Conservation (phyloP, 169 alveolate genomes). For the Theileria equi region DNA sequence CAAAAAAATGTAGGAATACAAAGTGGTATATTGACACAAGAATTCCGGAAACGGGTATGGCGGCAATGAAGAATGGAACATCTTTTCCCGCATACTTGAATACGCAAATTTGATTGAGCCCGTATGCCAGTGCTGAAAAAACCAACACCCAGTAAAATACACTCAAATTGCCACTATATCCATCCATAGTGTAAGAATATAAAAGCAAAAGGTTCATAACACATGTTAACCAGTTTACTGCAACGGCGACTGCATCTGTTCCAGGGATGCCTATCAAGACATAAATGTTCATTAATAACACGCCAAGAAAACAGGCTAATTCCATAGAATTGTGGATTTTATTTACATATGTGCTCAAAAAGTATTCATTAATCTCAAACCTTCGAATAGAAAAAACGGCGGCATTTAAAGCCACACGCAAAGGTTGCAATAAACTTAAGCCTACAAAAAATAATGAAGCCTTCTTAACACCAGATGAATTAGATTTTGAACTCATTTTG, state of each 20-base stretch:
- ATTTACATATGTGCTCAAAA: neutral
- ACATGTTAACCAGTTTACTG: neutral
- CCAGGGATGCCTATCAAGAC: neutral
- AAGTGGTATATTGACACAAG: slow-evolving; percentile 1
- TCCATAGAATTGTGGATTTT: slow-evolving; percentile 20
- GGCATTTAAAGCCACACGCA: slow-evolving; percentile 9
- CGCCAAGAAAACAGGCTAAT: neutral
- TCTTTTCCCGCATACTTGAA: neutral
- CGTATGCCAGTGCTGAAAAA: slow-evolving; percentile 1
- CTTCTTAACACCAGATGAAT: neutral
- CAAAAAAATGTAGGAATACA: neutral
- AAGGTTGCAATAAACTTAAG: neutral
- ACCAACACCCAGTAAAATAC: slow-evolving; percentile 12
- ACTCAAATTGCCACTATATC: slow-evolving; percentile 5
- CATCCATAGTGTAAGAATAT: neutral
- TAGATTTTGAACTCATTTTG: too few species aligned
- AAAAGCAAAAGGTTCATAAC: neutral
- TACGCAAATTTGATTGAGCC: slow-evolving; percentile 8
- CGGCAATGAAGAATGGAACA: neutral
- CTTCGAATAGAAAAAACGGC: slow-evolving; percentile 3
- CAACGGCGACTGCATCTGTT: neutral
- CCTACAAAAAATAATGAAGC: slow-evolving; percentile 17
- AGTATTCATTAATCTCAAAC: slow-evolving; percentile 1
- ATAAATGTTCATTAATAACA: slow-evolving; percentile 1
- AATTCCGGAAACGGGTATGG: slow-evolving; percentile 19